Conservation (phyloP, 805 yeast genomes). For the Candida andamanensis region DNA sequence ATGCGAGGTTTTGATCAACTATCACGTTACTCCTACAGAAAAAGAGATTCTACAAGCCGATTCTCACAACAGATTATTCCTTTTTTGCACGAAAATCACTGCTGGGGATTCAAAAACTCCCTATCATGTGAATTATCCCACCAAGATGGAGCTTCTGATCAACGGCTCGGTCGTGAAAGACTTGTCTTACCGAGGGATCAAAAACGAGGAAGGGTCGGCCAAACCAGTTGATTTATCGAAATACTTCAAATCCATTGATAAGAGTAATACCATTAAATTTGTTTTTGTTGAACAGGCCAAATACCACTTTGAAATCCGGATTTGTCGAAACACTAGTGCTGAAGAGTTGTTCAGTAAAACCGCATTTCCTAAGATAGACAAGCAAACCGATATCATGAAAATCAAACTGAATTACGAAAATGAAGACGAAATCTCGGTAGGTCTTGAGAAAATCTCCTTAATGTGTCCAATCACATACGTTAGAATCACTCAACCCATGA, state of each 20-base stretch:
- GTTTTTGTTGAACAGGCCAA: slow-evolving; percentile 52
- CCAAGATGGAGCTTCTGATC: slow-evolving; percentile 60
- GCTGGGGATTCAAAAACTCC: slow-evolving; percentile 1
- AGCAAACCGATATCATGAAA: slow-evolving; percentile 50
- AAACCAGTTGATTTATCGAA: slow-evolving; percentile 76
- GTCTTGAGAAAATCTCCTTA: slow-evolving; percentile 60
- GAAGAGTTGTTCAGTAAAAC: slow-evolving; percentile 1
- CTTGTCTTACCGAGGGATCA: slow-evolving; percentile 66
- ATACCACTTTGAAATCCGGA: slow-evolving; percentile 46
- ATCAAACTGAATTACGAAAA: slow-evolving; percentile 26
- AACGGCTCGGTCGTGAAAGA: slow-evolving; percentile 44
- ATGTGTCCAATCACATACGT: slow-evolving; percentile 76
- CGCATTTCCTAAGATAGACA: slow-evolving; percentile 16
- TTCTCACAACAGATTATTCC: slow-evolving; percentile 28
- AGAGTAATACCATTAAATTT: slow-evolving; percentile 30
- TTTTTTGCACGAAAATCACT: slow-evolving; percentile 40
- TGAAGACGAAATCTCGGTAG: slow-evolving; percentile 62
- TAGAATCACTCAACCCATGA: slow-evolving; percentile 66
- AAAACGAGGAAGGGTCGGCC: slow-evolving; percentile 72
- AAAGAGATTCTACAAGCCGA: too few relatives aligned
- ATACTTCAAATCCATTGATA: neutral
- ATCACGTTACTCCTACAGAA: too few relatives aligned
- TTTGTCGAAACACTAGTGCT: slow-evolving; percentile 1
- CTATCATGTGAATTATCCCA: slow-evolving; percentile 55
- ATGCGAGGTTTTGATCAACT: too few relatives aligned